Percentiles rank a stretch among this genome's conserved stretches.
These are phyloP conservation scores for Xylaria acuta DNA, from an alignment of 495 filamentous ascomycete genomes.

Conservation along the genomic window DNA sequence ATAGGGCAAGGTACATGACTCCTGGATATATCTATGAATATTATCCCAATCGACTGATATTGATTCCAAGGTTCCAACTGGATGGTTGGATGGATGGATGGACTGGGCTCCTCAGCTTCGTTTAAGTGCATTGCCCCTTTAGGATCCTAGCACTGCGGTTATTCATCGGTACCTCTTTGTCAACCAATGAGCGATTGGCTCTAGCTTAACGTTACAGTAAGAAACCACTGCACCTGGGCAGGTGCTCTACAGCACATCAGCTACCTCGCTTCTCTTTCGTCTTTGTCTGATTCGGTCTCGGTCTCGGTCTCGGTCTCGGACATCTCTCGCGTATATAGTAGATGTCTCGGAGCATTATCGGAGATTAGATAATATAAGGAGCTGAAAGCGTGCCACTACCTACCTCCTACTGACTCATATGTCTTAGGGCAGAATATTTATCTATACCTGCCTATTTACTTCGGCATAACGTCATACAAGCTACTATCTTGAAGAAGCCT, in stretches of 20 bases:
- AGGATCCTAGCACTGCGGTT: background rate
- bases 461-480: background rate
- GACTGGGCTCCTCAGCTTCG: background rate
- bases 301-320: background rate
- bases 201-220: no score
- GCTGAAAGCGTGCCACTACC: background rate
- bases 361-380: background rate
- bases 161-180: background rate
- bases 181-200: background rate
- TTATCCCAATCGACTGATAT: no score
- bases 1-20: background rate
- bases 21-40: background rate
- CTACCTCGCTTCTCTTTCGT: background rate
- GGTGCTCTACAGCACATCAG: no score
- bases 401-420: background rate
- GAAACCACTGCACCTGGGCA: no score
- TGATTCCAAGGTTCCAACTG: no score
- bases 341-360: background rate
- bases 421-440: background rate
- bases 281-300: background rate
- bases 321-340: background rate
- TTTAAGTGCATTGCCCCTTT: constrained; percentile 15
- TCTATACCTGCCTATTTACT: background rate
- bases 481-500: background rate
- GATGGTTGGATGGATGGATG: background rate